Percentiles rank a stretch among this genome's conserved stretches.
Conservation (phyloP, 768 basidiomycete genomes). For the Cystobasidium onofrii region DNA sequence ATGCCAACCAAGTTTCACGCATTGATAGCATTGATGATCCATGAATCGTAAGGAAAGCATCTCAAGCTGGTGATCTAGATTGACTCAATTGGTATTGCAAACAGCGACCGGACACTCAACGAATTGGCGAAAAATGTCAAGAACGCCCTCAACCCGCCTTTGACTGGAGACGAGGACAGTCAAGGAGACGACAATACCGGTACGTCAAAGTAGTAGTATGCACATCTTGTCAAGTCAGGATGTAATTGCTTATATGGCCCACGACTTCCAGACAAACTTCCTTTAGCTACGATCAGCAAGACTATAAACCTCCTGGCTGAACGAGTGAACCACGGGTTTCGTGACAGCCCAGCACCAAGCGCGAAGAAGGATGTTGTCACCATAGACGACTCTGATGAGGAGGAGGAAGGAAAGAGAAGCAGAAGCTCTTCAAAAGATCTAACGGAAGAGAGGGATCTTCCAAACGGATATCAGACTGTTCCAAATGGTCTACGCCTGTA, state of each 20-base stretch:
- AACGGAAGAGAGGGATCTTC: constrained; percentile 11
- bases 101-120: constrained; percentile 63
- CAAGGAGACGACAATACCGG: constrained; percentile 9
- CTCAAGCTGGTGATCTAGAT: constrained; percentile 7
- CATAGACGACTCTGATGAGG: constrained; percentile 22
- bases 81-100: background rate
- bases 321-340: constrained; percentile 74
- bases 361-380: background rate
- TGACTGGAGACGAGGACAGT: constrained; percentile 24
- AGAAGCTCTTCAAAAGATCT: background rate
- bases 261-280: constrained; percentile 51
- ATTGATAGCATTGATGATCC: constrained; percentile 69
- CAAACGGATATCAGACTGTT: constrained; percentile 13
- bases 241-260: no score
- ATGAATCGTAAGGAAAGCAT: constrained; percentile 62
- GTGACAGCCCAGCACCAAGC: constrained; percentile 42
- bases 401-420: background rate
- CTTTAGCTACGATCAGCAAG: constrained; percentile 54
- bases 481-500: constrained; percentile 57
- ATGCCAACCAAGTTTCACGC: constrained; percentile 65
- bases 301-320: constrained; percentile 58
- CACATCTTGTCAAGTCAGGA: no score
- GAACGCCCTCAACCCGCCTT: constrained; percentile 50
- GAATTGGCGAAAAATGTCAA: constrained; percentile 63
- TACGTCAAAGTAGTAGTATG: no score